Conservation (phyloP, 129 eudicot genomes). For the Centella asiatica region DNA sequence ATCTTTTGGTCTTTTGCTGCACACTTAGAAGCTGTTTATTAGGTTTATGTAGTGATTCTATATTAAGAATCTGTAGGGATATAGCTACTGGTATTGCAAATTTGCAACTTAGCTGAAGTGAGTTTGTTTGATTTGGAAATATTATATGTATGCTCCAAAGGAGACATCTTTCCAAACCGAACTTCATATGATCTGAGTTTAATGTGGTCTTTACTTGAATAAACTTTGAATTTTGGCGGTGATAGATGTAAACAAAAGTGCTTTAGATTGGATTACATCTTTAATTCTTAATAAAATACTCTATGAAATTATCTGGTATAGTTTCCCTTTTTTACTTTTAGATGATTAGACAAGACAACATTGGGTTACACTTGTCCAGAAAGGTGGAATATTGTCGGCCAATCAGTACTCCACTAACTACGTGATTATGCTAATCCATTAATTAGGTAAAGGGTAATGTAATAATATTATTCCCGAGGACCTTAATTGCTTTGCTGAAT, state of each 20-base stretch:
- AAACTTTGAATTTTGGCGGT: slow-evolving; percentile 1
- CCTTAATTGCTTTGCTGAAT: background rate
- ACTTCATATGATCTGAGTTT: slow-evolving; percentile 10
- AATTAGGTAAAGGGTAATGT: background rate
- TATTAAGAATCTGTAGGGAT: background rate
- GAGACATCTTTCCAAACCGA: background rate
- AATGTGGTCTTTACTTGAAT: background rate
- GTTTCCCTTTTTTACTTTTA: background rate
- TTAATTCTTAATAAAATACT: background rate
- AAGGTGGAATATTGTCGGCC: slow-evolving; percentile 4
- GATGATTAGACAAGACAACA: slow-evolving; percentile 6
- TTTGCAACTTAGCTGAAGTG: background rate
- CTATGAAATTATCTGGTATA: slow-evolving; percentile 1
- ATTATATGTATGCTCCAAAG: slow-evolving; percentile 7
- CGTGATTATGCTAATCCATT: background rate
- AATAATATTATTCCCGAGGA: background rate
- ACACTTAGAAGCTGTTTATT: background rate
- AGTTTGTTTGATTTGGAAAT: background rate
- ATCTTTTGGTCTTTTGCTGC: background rate
- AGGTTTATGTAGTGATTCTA: background rate
- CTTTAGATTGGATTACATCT: slow-evolving; percentile 5
- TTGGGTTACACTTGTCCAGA: slow-evolving; percentile 8
- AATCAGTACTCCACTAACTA: slow-evolving; percentile 13
- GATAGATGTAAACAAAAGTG: background rate
- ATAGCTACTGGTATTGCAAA: background rate